Evolutionary conservation across 2,329 filamentous ascomycete genomes (phyloP).

Genomic region (Stemphylium lycopersici): DNA sequence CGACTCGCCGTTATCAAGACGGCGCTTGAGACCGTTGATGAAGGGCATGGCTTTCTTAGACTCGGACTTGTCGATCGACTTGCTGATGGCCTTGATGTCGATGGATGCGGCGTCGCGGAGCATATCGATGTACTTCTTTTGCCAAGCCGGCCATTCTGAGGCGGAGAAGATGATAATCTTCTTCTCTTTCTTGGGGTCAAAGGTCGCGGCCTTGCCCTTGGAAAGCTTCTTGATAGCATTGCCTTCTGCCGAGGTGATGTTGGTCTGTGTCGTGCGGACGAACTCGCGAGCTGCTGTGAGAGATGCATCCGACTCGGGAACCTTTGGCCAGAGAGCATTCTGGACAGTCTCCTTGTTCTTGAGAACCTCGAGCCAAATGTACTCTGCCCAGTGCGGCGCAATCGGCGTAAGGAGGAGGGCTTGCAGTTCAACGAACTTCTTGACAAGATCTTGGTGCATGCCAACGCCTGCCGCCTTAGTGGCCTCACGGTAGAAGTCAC

Average conservation of each 20-base stretch:
- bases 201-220: conserved; percentile 85
- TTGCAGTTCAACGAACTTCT: conserved; percentile 85
- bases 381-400: conserved; percentile 91
- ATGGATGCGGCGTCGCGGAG: conserved; percentile 52
- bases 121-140: conserved; percentile 55
- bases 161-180: conserved; percentile 86
- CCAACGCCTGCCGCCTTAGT: conserved; percentile 76
- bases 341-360: conserved; percentile 78
- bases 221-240: conserved; percentile 84
- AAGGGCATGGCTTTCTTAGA: conserved; percentile 99
- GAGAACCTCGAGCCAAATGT: conserved; percentile 92
- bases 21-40: conserved; percentile 83
- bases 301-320: conserved; percentile 67
- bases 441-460: conserved; percentile 83
- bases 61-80: conserved; percentile 81
- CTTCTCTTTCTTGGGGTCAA: conserved; percentile 92
- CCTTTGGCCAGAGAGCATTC: conserved; percentile 74
- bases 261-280: conserved; percentile 73
- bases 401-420: conserved; percentile 81
- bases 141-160: conserved; percentile 84
- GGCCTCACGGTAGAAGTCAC: conserved; percentile 89
- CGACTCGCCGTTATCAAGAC: conserved; percentile 72
- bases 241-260: conserved; percentile 85
- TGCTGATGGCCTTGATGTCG: conserved; percentile 82
- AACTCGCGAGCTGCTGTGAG: conserved; percentile 84